These are phyloP conservation scores for Eutrema heterophyllum DNA, from an alignment of 345 rosid genomes.

Conservation along the genomic window DNA sequence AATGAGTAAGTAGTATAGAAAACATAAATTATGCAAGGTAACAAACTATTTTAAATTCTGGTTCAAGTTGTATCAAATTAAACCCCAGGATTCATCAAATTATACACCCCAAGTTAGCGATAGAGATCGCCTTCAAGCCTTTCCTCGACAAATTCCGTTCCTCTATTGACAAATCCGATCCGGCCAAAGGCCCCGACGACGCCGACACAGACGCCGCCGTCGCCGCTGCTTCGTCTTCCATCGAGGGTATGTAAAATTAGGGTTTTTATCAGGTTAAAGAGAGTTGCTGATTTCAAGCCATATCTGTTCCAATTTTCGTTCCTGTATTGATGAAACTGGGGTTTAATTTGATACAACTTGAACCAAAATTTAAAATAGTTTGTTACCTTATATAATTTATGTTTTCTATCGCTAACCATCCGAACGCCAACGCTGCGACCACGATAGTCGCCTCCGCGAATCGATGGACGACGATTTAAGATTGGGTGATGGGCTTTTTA, in stretches of 20 bases:
- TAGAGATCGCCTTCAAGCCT: constrained; percentile 82
- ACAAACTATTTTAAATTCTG: background rate
- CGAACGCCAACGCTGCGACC: constrained; percentile 66
- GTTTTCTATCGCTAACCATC: constrained; percentile 68
- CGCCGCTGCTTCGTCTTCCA: background rate
- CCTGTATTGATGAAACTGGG: background rate
- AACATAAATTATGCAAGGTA: background rate
- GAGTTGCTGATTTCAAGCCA: background rate
- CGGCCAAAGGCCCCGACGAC: constrained; percentile 64
- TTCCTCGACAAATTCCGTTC: constrained; percentile 62
- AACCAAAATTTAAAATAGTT: background rate
- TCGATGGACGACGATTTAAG: too few species aligned
- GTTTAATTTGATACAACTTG: background rate
- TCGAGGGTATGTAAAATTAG: background rate
- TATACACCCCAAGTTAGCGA: too few species aligned
- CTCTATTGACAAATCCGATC: constrained; percentile 70
- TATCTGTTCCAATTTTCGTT: background rate
- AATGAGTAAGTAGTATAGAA: too few species aligned
- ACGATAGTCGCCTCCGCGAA: constrained; percentile 44
- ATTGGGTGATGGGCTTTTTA: too few species aligned
- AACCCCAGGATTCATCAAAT: background rate
- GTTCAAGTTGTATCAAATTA: background rate
- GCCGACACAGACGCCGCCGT: background rate
- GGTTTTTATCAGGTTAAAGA: background rate
- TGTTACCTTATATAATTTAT: background rate